Percentiles rank a stretch among this genome's conserved stretches.
Evolutionary conservation across 2,329 filamentous ascomycete species (phyloP).

Genomic region (Phaeophleospora eucalypticola): DNA sequence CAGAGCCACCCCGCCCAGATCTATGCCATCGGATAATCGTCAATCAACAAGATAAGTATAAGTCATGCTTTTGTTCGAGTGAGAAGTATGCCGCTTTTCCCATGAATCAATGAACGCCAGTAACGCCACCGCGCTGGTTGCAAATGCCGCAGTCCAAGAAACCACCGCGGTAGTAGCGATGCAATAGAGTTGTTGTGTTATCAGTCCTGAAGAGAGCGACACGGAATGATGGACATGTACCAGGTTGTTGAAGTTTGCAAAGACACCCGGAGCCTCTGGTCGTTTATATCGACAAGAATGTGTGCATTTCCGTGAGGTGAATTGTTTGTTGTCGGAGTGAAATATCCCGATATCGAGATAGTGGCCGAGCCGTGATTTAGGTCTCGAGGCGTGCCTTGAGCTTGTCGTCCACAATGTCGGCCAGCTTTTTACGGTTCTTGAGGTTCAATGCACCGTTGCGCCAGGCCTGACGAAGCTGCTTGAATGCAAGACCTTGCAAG

Average conservation of each 20-base stretch:
- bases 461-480: constrained; percentile 51
- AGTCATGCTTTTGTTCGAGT: constrained; percentile 11
- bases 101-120: constrained; percentile 6
- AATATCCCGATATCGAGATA: no score
- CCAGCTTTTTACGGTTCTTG: constrained; percentile 55
- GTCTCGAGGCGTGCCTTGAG: constrained; percentile 51
- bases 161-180: background rate
- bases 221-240: no score
- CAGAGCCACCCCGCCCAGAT: constrained; percentile 3
- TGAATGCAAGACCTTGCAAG: constrained; percentile 44
- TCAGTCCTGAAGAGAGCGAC: background rate
- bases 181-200: no score
- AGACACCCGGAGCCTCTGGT: no score
- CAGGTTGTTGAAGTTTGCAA: no score
- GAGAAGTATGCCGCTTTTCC: constrained; percentile 3
- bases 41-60: constrained; percentile 7
- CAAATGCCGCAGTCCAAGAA: background rate
- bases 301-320: no score
- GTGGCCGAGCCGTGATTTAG: no score
- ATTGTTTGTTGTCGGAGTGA: no score
- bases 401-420: constrained; percentile 48
- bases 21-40: constrained; percentile 10
- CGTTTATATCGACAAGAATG: no score
- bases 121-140: constrained; percentile 4
- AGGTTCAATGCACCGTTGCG: constrained; percentile 52